phyloP scores from a whole-genome alignment of 2,329 filamentous ascomycete genomes.

The Ilyonectria sp. region DNA sequence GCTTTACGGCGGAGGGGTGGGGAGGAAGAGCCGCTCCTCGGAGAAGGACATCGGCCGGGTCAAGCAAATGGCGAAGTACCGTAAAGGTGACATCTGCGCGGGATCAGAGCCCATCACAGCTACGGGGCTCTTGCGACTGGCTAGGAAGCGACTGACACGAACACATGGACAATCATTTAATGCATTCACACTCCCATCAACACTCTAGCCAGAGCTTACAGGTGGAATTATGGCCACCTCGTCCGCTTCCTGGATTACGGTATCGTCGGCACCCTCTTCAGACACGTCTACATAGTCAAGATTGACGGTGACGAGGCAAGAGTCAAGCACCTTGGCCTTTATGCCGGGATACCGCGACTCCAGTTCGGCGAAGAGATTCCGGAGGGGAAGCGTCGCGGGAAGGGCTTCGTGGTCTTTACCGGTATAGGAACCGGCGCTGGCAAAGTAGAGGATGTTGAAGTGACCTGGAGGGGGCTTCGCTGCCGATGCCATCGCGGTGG shows the following conservation, averaged over 20 bases:
- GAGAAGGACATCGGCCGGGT: slow-evolving; percentile 28
- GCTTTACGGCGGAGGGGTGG: slow-evolving; percentile 34
- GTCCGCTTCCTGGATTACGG: slow-evolving; percentile 78
- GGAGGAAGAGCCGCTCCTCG: slow-evolving; percentile 52
- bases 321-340: slow-evolving; percentile 75
- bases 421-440: slow-evolving; percentile 80
- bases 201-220: slow-evolving; percentile 82
- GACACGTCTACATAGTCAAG: slow-evolving; percentile 83
- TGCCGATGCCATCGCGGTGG: slow-evolving; percentile 52
- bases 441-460: slow-evolving; percentile 89
- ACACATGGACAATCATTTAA: slow-evolving; percentile 25
- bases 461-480: slow-evolving; percentile 71
- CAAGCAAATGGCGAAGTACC: slow-evolving; percentile 9
- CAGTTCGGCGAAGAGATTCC: slow-evolving; percentile 75
- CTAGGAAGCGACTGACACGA: slow-evolving; percentile 8
- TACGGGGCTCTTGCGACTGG: slow-evolving; percentile 25
- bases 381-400: slow-evolving; percentile 75
- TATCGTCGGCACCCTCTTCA: slow-evolving; percentile 55
- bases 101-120: not conserved
- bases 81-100: slow-evolving; percentile 20
- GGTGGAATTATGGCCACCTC: slow-evolving; percentile 92
- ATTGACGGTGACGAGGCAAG: slow-evolving; percentile 85
- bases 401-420: slow-evolving; percentile 76
- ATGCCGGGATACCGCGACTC: slow-evolving; percentile 82
- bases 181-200: slow-evolving; percentile 31